Base-by-base conservation (phyloP, 2,329 filamentous ascomycete species). In the Hymenoscyphus repandus region DNA sequence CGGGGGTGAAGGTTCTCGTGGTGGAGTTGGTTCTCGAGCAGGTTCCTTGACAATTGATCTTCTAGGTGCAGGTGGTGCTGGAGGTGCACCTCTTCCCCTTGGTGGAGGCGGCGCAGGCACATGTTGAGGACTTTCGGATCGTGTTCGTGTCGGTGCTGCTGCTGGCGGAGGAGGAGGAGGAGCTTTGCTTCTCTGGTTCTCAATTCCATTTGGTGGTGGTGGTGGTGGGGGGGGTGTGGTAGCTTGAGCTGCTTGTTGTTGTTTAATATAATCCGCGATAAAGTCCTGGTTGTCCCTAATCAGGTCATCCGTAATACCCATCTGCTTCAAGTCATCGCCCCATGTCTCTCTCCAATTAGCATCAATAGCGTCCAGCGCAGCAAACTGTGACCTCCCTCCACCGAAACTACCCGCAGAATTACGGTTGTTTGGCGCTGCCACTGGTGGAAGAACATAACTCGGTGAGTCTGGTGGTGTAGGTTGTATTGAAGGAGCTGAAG, bases 1-100 rank as follows among this genome's bases (percentile, higher is more conserved):
- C 15, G 84, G 81, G 11, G 89, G 88, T 12, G 85, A 83, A 12
- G 85, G 80, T 53, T 89, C 85, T 63, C 83, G 77, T 30, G 85
- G 79, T n/a, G 87, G 81, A 72, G 76, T 73, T n/a, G 72, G 70
- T 56, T 76, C 75, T 49, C 70, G 63, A 39, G 67, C 63, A 9
- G 67, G 47, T 20, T 82, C 79, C 17, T 67, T 53, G 64, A 80
- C 74, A 66, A 74, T 68, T 42, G 74, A 86, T 69, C 69, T 83
- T 69, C 61, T 83, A 68, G 85, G 80, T 15, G 79, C 76, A 12
- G 78, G 78, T n/a, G 77, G 76, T 30, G 78, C 76, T 45, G 75
- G 74, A 15, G 69, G 72, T 38, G 70, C 71, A 50, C 71, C 70
- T 58, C 65, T 58, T 43, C 68, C 67, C 40, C 62, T 60, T 27